Evolutionary conservation across 2,329 filamentous ascomycete genomes (phyloP).

Genomic region (Claviceps lovelessii): DNA sequence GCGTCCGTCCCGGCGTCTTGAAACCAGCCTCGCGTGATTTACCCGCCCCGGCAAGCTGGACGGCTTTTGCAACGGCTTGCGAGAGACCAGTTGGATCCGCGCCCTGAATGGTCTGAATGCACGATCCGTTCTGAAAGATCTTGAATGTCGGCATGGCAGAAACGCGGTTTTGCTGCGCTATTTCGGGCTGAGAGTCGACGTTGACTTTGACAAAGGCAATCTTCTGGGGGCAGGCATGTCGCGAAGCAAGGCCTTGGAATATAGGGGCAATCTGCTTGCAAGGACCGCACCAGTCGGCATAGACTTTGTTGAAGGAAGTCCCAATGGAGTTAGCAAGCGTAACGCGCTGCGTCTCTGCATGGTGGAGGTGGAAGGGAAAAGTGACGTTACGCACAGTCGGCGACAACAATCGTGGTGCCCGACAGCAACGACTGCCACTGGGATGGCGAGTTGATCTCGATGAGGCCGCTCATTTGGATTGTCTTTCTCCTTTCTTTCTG

Average conservation of each 20-base stretch:
- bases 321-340: background rate
- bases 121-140: constrained; percentile 63
- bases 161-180: constrained; percentile 56
- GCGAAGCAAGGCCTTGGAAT: constrained; percentile 33
- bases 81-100: constrained; percentile 66
- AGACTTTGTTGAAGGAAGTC: constrained; percentile 61
- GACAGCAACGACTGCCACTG: constrained; percentile 62
- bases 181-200: constrained; percentile 12
- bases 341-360: background rate
- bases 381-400: constrained; percentile 58
- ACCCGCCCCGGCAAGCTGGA: constrained; percentile 35
- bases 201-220: constrained; percentile 12
- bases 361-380: background rate
- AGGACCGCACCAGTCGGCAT: constrained; percentile 36
- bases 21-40: constrained; percentile 32
- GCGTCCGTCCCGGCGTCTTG: constrained; percentile 39
- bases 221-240: constrained; percentile 12
- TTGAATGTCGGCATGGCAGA: constrained; percentile 90
- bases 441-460: constrained; percentile 47
- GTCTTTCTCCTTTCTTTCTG: background rate
- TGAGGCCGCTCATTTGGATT: constrained; percentile 28
- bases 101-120: constrained; percentile 64
- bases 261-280: constrained; percentile 34
- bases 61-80: constrained; percentile 57
- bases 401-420: constrained; percentile 65